These are phyloP conservation scores for Tremellales sp. DNA, from an alignment of 1,284 basidiomycete species.

Conservation along the genomic window DNA sequence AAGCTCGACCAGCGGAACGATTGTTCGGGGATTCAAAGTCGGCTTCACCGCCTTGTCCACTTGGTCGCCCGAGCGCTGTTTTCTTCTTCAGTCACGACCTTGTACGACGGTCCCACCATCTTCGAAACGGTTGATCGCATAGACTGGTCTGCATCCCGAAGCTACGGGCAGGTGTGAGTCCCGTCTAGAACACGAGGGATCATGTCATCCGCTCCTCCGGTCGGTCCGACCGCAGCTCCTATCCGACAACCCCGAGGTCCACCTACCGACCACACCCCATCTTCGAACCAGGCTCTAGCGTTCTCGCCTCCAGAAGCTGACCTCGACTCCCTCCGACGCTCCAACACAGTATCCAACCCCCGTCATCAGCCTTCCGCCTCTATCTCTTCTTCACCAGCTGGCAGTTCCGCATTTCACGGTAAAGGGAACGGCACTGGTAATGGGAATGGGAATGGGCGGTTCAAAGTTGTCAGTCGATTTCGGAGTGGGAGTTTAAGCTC, in stretches of 20 bases:
- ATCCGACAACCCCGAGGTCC: constrained; percentile 42
- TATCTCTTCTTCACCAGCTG: constrained; percentile 23
- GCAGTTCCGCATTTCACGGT: constrained; percentile 27
- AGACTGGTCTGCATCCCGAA: too few species aligned
- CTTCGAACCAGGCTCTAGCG: constrained; percentile 21
- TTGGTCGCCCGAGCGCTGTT: too few species aligned
- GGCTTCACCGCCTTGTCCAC: too few species aligned
- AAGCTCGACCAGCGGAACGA: too few species aligned
- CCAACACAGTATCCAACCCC: constrained; percentile 34
- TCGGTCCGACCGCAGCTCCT: constrained; percentile 17
- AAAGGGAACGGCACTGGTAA: neutral
- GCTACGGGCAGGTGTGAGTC: too few species aligned
- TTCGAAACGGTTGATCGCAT: too few species aligned
- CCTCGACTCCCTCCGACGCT: constrained; percentile 29
- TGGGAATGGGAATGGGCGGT: neutral
- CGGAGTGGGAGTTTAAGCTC: constrained; percentile 25
- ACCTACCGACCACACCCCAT: constrained; percentile 16
- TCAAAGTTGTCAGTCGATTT: constrained; percentile 10
- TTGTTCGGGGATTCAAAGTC: too few species aligned
- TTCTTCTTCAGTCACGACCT: too few species aligned
- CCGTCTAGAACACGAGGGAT: too few species aligned
- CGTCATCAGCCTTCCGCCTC: constrained; percentile 27
- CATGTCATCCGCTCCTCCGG: too few species aligned
- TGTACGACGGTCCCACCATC: too few species aligned
- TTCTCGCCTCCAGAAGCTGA: constrained; percentile 32